Base-by-base conservation (phyloP, 1,139 yeast species). In the Entelexis sorbosivorans region DNA sequence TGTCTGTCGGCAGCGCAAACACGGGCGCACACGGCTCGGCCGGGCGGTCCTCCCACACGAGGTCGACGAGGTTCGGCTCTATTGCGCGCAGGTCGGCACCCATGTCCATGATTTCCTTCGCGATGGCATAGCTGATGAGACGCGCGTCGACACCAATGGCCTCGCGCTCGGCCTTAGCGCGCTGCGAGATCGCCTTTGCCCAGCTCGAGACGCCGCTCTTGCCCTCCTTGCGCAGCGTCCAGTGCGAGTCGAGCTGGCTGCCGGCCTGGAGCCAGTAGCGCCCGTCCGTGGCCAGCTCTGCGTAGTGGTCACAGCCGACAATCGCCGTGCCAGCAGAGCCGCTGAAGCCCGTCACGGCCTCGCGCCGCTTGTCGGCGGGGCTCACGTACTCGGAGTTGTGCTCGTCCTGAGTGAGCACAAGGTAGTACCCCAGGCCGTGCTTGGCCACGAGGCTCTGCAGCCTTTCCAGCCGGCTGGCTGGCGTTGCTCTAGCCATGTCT, bases 241-340 rank as follows among this genome's bases (percentile, higher is more conserved):
- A 93, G 68, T 86, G 85, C 22, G 59, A 47, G 65, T 87, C 96
- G 58, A 93, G 74, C 68, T 93, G 95, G 63, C 82, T 79, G 28
- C 77, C 70, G 2, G 98, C 98, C 68, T 93, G 98, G 58, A 79
- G 77, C 66, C 88, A 93, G 69, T 93, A 93, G 59, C 98, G 75
- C 13, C 96, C 97, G 67, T 93, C 98, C 0, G 98, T 93, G 11
- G 95, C 81, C 59, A 93, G 73, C 5, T 83, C 83, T 32, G 95
- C 91, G 58, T 78, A 73, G 29, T 29, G 38, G 10, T 83, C 82
- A 29, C 53, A 50, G n/a, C 96, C 82, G 40, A 91, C 73, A 39
- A 93, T 75, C 3, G 97, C 98, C 38, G 88, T 75, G 51, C 98
- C 99, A 1, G 97, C 96, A 53, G 94, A 82, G 5, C 99, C 99